These are phyloP conservation scores for Glebionis coronaria DNA, from an alignment of 129 eudicot species.

Conservation along the genomic window DNA sequence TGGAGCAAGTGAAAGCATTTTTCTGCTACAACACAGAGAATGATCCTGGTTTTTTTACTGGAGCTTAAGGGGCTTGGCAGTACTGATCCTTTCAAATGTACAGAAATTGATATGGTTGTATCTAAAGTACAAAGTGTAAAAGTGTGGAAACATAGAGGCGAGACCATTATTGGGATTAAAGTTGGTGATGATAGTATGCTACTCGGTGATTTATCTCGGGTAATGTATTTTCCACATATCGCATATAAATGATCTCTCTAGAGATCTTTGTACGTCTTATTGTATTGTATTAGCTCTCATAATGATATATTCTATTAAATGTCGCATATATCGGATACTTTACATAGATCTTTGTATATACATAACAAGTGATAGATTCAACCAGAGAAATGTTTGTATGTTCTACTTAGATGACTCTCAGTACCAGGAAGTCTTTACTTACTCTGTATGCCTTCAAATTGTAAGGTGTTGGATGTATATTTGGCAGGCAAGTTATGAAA, in stretches of 20 bases:
- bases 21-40: slow-evolving; percentile 32
- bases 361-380: no score
- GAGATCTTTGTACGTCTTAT: neutral
- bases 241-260: neutral
- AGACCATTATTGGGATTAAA: slow-evolving; percentile 41
- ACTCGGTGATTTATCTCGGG: slow-evolving; percentile 52
- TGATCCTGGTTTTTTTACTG: slow-evolving; percentile 58
- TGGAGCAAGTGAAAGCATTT: slow-evolving; percentile 55
- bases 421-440: slow-evolving; percentile 58
- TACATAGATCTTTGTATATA: no score
- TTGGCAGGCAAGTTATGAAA: no score
- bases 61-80: slow-evolving; percentile 73
- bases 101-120: slow-evolving; percentile 51
- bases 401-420: slow-evolving; percentile 44
- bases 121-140: slow-evolving; percentile 53
- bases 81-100: slow-evolving; percentile 60
- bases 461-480: no score
- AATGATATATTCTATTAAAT: neutral
- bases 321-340: slow-evolving; percentile 47
- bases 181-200: slow-evolving; percentile 38
- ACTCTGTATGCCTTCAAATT: slow-evolving; percentile 77
- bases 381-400: no score
- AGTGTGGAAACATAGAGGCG: slow-evolving; percentile 54
- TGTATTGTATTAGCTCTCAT: slow-evolving; percentile 3
- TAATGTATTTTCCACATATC: slow-evolving; percentile 16